phyloP scores from a whole-genome alignment of 2,329 filamentous ascomycete genomes.

The Cladosporium sp. region DNA sequence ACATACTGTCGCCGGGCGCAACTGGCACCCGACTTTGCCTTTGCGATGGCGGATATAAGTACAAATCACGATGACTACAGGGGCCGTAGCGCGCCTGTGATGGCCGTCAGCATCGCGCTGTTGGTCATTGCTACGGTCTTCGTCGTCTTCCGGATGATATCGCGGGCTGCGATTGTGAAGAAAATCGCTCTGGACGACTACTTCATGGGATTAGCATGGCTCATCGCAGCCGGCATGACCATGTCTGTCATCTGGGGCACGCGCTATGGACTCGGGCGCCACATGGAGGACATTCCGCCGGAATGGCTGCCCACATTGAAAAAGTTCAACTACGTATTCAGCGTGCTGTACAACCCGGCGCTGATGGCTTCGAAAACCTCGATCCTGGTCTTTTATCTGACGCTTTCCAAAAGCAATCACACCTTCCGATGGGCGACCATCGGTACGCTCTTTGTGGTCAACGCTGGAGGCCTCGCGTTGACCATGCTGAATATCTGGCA shows the following conservation, averaged over 20 bases:
- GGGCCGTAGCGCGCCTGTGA: constrained; percentile 46
- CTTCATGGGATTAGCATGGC: constrained; percentile 76
- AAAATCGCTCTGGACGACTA: constrained; percentile 73
- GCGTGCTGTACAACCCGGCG: constrained; percentile 70
- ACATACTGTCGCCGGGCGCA: not conserved
- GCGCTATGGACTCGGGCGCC: constrained; percentile 62
- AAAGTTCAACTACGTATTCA: constrained; percentile 56
- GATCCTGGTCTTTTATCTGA: constrained; percentile 87
- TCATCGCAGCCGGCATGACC: constrained; percentile 63
- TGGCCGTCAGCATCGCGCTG: constrained; percentile 66
- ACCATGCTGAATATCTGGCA: constrained; percentile 87
- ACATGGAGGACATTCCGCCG: constrained; percentile 56
- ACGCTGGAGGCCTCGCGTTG: constrained; percentile 70
- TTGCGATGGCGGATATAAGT: constrained; percentile 11
- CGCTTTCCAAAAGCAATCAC: constrained; percentile 72
- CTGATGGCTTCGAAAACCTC: constrained; percentile 90
- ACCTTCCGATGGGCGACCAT: constrained; percentile 81
- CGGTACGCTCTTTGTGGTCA: constrained; percentile 71
- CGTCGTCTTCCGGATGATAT: constrained; percentile 69
- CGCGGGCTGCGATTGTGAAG: constrained; percentile 68
- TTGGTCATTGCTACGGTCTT: constrained; percentile 69
- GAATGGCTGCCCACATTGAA: constrained; percentile 52
- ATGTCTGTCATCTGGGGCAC: constrained; percentile 64
- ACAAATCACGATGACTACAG: constrained; percentile 26
- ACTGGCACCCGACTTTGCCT: not conserved